Evolutionary conservation across 2,329 filamentous ascomycete genomes (phyloP).

Genomic region (Penicillium sp.): DNA sequence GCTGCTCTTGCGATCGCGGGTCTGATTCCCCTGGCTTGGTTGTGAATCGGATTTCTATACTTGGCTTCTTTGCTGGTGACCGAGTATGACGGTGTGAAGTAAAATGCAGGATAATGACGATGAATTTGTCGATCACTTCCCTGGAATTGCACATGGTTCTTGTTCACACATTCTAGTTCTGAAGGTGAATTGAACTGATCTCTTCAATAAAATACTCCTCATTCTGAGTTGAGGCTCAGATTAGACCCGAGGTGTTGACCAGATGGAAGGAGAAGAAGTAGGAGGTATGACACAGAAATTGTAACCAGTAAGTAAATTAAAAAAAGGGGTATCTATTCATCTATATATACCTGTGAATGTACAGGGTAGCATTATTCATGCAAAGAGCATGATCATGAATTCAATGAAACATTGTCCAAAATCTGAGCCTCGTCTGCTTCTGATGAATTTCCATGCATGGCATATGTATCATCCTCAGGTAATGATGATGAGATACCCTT

Average conservation of each 20-base stretch:
- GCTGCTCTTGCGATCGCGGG: slow-evolving; percentile 22
- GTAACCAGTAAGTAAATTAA: neutral
- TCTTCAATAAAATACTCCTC: neutral
- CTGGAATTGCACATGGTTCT: neutral
- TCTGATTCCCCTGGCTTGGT: slow-evolving; percentile 25
- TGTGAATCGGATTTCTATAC: slow-evolving; percentile 11
- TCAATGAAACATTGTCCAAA: slow-evolving; percentile 1
- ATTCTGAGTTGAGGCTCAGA: too few species aligned
- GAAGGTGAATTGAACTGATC: neutral
- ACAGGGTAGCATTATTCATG: neutral
- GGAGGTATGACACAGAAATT: too few species aligned
- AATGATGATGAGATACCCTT: neutral
- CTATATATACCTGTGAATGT: neutral
- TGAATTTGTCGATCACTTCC: neutral
- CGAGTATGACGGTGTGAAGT: neutral
- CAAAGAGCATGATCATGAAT: neutral
- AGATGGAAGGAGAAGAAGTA: too few species aligned
- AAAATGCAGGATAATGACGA: neutral
- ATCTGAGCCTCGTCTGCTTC: neutral
- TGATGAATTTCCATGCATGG: neutral
- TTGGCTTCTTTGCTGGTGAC: neutral
- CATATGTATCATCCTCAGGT: neutral
- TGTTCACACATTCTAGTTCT: neutral
- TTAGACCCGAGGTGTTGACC: too few species aligned
- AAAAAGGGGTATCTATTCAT: slow-evolving; percentile 13